Percentiles rank a stretch among this genome's conserved stretches.
Conservation (phyloP, 768 basidiomycete genomes). For the Hericium coralloides region DNA sequence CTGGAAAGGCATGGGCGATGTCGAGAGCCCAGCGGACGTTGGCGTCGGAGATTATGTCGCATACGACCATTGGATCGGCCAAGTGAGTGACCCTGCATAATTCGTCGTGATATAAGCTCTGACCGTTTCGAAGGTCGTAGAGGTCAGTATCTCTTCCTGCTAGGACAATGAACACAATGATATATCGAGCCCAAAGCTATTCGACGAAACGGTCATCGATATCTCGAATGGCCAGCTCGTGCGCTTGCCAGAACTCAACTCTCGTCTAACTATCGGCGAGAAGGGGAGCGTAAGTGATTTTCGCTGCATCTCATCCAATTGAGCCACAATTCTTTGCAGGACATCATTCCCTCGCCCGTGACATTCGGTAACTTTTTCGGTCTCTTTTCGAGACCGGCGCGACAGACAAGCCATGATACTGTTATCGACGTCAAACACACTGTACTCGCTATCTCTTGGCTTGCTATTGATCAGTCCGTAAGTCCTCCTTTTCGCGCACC, state of each 20-base stretch:
- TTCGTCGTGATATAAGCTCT: conserved; percentile 5
- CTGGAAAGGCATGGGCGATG: conserved; percentile 53
- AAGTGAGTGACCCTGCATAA: conserved; percentile 38
- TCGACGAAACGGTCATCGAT: conserved; percentile 74
- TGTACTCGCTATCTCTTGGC: conserved; percentile 76
- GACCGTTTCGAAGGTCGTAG: conserved; percentile 46
- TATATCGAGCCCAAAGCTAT: conserved; percentile 42
- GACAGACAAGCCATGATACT: conserved; percentile 41
- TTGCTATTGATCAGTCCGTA: conserved; percentile 82
- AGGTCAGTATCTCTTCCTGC: conserved; percentile 39
- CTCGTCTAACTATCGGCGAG: conserved; percentile 67
- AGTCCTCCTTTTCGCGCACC: conserved; percentile 14
- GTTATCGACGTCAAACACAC: conserved; percentile 69
- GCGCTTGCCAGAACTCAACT: conserved; percentile 68
- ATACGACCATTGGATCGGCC: conserved; percentile 83
- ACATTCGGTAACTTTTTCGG: conserved; percentile 38
- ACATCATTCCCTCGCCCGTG: conserved; percentile 53
- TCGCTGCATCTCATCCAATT: not conserved
- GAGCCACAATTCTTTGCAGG: conserved; percentile 30
- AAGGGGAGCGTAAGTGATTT: conserved; percentile 49
- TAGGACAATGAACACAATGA: conserved; percentile 7
- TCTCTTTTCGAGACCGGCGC: conserved; percentile 34
- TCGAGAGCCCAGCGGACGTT: conserved; percentile 48
- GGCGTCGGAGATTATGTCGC: conserved; percentile 79
- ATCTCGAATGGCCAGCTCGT: conserved; percentile 56